Evolutionary conservation across 208 protist species (phyloP).

Genomic region (Trypanosoma melophagium): DNA sequence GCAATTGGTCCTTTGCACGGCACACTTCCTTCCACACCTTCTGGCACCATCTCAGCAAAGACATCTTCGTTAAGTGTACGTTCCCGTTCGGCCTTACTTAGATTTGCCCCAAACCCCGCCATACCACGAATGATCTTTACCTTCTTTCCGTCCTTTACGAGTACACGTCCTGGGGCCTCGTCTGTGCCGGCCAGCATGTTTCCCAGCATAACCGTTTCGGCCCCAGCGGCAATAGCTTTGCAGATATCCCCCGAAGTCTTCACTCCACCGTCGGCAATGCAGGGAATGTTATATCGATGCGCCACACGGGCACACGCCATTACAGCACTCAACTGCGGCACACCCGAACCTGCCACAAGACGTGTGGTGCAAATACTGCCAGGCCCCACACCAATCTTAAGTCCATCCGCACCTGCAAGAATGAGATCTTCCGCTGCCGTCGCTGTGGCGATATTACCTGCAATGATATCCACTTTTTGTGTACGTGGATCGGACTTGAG

Average conservation of each 20-base stretch:
- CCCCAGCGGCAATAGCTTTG: constrained; percentile 89
- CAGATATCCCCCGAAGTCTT: constrained; percentile 82
- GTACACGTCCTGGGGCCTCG: constrained; percentile 80
- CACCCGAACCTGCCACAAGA: constrained; percentile 80
- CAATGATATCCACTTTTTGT: constrained; percentile 76
- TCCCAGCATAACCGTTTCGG: constrained; percentile 88
- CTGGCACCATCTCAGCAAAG: constrained; percentile 85
- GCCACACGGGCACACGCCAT: constrained; percentile 72
- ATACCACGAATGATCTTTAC: constrained; percentile 92
- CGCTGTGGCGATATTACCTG: constrained; percentile 87
- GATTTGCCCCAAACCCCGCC: constrained; percentile 89
- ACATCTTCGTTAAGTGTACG: constrained; percentile 75
- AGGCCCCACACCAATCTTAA: constrained; percentile 89
- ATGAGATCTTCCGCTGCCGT: constrained; percentile 84
- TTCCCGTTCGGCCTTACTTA: constrained; percentile 90
- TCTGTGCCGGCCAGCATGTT: constrained; percentile 90
- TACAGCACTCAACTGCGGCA: constrained; percentile 88
- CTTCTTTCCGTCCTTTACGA: constrained; percentile 90
- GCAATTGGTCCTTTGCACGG: constrained; percentile 77
- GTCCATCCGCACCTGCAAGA: constrained; percentile 82
- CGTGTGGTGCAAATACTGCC: constrained; percentile 90
- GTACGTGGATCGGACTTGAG: constrained; percentile 76
- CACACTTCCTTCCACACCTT: constrained; percentile 89
- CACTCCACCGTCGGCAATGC: constrained; percentile 91
- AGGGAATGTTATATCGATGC: constrained; percentile 61